Base-by-base conservation (phyloP, 139 green algal species). In the Eudorina sp. region DNA sequence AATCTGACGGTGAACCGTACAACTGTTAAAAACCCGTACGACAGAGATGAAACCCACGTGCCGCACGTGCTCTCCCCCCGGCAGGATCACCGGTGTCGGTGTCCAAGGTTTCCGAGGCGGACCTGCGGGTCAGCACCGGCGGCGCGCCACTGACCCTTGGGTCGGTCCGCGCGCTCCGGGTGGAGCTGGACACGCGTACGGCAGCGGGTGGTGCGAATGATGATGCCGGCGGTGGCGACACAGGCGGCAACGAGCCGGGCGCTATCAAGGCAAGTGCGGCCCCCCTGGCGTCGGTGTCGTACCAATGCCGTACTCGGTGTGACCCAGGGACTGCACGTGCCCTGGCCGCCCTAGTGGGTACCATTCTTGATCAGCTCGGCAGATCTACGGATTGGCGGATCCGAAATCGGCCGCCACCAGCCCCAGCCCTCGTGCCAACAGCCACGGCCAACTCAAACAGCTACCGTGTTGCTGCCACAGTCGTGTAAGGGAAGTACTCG, bases 61-160 rank as follows among this genome's bases (percentile, higher is more conserved):
- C 46, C 6, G 4, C 29, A 29, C n/a, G 1, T 45, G 74, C 29
- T 29, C 2, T 66, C 8, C 0, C 25, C 13, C 16, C 27, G 11
- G 9, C 80, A 86, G 80, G 62, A 21, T 11, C 18, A 21, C 45
- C 80, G 7, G 60, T 86, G n/a, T 45, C 43, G 0, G 80, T 86
- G 29, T 51, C 80, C 13, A 46, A 48, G 0, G 9, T 86, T 16
- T 40, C 62, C 3, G 80, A 86, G 80, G 80, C 60, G n/a, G 60
- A 77, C 41, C 80, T 86, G 60, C 60, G 62, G 27, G 80, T 64
- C 7, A 19, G 18, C 29, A 66, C 80, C 0, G n/a, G 41, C n/a
- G 60, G 80, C 3, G 80, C 53, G 16, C 5, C 60, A 27, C 2
- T 86, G 80, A 36, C 27, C 40, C 80, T 86, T 36, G 80, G 80